Conservation (phyloP, 805 yeast species). For the Kazachstania bromeliacearum region DNA sequence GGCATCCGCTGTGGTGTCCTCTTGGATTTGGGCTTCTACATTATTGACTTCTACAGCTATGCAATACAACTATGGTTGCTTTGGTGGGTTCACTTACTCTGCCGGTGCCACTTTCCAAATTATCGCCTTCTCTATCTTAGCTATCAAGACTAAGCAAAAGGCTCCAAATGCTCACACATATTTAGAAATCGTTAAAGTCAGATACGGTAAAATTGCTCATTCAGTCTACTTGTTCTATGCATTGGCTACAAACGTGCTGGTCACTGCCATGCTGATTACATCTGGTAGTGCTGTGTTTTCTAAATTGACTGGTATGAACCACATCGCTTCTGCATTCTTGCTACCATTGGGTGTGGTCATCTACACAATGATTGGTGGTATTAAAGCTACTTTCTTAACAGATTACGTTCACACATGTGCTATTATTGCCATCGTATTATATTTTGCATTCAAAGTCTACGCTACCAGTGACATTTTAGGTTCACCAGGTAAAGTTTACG, state of each 20-base stretch:
- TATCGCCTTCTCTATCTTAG: constrained; percentile 74
- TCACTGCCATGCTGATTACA: constrained; percentile 83
- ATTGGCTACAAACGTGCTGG: constrained; percentile 77
- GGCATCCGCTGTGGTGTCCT: constrained; percentile 82
- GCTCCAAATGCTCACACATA: constrained; percentile 93
- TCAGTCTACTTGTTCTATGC: constrained; percentile 67
- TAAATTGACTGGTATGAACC: constrained; percentile 74
- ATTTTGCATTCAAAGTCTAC: constrained; percentile 73
- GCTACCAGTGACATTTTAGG: constrained; percentile 67
- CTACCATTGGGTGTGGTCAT: constrained; percentile 72
- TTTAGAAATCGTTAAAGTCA: constrained; percentile 68
- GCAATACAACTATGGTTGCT: constrained; percentile 67
- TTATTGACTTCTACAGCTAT: constrained; percentile 66
- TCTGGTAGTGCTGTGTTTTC: constrained; percentile 82
- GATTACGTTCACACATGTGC: constrained; percentile 78
- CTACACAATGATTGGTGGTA: constrained; percentile 73
- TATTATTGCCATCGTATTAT: constrained; percentile 62
- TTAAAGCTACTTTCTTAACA: constrained; percentile 72
- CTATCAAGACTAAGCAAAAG: constrained; percentile 77
- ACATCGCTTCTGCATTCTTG: constrained; percentile 72
- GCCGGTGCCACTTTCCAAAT: constrained; percentile 89
- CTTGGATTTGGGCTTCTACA: constrained; percentile 94
- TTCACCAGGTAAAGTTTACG: constrained; percentile 76
- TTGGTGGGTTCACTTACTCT: constrained; percentile 79
- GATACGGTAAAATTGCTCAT: constrained; percentile 77